Base-by-base conservation (phyloP, 225 moss, liverwort and hornwort genomes). In the Bryoerythrophyllum caledonicum region DNA sequence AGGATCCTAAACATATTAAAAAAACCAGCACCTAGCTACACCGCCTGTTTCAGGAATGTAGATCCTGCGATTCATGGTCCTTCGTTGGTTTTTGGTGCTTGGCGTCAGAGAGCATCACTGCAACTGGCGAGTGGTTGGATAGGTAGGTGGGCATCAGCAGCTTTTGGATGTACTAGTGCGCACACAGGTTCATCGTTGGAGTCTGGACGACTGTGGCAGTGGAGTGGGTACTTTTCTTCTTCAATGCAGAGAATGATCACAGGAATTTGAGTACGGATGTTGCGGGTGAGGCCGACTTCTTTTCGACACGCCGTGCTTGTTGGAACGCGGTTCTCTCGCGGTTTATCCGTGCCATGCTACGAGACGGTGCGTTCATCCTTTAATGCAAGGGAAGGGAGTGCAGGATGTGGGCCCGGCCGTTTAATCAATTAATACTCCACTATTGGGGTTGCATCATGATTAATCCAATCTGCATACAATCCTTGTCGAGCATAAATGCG, bases 61-160 rank as follows among this genome's bases (percentile, higher is more conserved):
- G n/a, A n/a, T n/a, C n/a, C n/a, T n/a, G n/a, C n/a, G n/a, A n/a
- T n/a, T n/a, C n/a, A n/a, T n/a, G n/a, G n/a, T n/a, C n/a, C n/a
- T n/a, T n/a, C 5, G 32, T 32, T 32, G 32, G 32, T 32, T 32
- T 3, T 32, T 6, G 46, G 46, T 17, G 11, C 16, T 13, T 13
- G 15, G 21, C 35, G 62, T 70, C 82, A 78, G 78, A 62, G 63
- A 41, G 21, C 24, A 32, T 30, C 24, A 49, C n/a, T n/a, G n/a
- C 56, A 32, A 68, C 63, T 63, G 68, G 24, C 51, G 24, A 65
- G 74, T 65, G 30, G 74, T 60, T 58, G 30, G 70, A 70, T 60
- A 52, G 74, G 74, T 79, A 43, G 14, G 27, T 17, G 24, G 56
- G 65, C 12, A 14, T 57, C 19, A 2, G 34, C 19, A 2, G 34